Evolutionary conservation across 139 green algal genomes (phyloP).

Genomic region (Astrephomene gubernaculifera): DNA sequence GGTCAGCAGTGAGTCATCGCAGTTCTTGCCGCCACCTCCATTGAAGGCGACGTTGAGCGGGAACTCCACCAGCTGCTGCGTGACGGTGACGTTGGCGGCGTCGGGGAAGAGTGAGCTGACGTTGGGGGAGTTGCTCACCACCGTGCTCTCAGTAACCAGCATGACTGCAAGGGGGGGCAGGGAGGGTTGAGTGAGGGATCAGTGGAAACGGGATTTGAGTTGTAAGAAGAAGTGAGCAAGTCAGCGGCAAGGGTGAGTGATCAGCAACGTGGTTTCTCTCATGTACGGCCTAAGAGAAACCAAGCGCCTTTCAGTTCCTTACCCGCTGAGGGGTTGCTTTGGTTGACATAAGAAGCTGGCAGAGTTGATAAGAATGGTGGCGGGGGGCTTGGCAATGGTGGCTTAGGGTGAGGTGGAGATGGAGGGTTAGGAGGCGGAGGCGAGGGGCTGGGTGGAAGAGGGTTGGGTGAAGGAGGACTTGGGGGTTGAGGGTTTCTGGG

Average conservation of each 20-base stretch:
- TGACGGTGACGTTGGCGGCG: constrained; percentile 16
- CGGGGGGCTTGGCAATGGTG: not conserved
- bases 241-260: too few relatives aligned
- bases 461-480: not conserved
- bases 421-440: not conserved
- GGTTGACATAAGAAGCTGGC: not conserved
- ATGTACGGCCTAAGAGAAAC: too few relatives aligned
- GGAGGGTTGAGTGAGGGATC: too few relatives aligned
- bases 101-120: not conserved
- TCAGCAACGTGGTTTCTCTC: too few relatives aligned
- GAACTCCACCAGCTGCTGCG: not conserved
- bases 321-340: constrained; percentile 3
- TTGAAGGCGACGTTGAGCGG: not conserved
- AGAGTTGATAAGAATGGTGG: not conserved
- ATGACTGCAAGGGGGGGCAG: not conserved
- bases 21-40: not conserved
- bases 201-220: too few relatives aligned
- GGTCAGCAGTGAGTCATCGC: not conserved
- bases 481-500: not conserved
- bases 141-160: not conserved
- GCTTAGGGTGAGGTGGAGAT: not conserved
- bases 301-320: too few relatives aligned
- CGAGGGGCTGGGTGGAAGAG: not conserved
- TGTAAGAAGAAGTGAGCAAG: too few relatives aligned
- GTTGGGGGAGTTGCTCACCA: not conserved